Conservation (phyloP, 2,329 filamentous ascomycete genomes). For the Exophiala lecanii-corni region DNA sequence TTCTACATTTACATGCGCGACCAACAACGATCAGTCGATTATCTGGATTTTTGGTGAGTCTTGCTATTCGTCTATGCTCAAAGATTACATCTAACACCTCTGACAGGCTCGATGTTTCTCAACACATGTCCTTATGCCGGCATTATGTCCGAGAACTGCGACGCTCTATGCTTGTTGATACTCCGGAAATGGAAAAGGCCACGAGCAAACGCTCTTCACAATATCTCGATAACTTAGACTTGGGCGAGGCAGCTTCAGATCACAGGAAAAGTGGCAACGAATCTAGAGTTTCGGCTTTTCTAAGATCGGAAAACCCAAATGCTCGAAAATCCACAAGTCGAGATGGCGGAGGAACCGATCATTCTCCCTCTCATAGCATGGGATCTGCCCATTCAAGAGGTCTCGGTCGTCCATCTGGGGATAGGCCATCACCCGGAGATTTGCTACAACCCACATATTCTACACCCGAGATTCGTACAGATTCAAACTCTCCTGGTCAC, state of each 20-base stretch:
- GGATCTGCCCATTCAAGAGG: slow-evolving; percentile 41
- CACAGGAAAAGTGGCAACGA: slow-evolving; percentile 67
- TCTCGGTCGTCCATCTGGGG: slow-evolving; percentile 19
- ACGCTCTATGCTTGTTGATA: slow-evolving; percentile 86
- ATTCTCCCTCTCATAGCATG: slow-evolving; percentile 34
- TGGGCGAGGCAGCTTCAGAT: slow-evolving; percentile 52
- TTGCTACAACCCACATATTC: slow-evolving; percentile 55
- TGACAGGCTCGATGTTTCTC: slow-evolving; percentile 91
- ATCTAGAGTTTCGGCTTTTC: slow-evolving; percentile 84
- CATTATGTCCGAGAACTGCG: slow-evolving; percentile 96
- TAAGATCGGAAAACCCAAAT: slow-evolving; percentile 51
- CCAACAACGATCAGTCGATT: slow-evolving; percentile 95
- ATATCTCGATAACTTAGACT: slow-evolving; percentile 64
- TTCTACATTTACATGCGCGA: slow-evolving; percentile 99
- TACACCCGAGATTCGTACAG: slow-evolving; percentile 60
- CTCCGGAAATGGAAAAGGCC: slow-evolving; percentile 78
- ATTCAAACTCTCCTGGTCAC: slow-evolving; percentile 77
- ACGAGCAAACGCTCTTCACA: slow-evolving; percentile 80
- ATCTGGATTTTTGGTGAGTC: slow-evolving; percentile 91
- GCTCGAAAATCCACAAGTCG: slow-evolving; percentile 35
- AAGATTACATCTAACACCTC: slow-evolving; percentile 9
- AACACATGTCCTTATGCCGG: slow-evolving; percentile 93
- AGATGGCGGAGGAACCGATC: slow-evolving; percentile 13
- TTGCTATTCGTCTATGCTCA: too few species aligned
- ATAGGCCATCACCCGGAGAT: slow-evolving; percentile 40